phyloP scores from a whole-genome alignment of 2,329 filamentous ascomycete species.

The Arthrocladium fulminans region DNA sequence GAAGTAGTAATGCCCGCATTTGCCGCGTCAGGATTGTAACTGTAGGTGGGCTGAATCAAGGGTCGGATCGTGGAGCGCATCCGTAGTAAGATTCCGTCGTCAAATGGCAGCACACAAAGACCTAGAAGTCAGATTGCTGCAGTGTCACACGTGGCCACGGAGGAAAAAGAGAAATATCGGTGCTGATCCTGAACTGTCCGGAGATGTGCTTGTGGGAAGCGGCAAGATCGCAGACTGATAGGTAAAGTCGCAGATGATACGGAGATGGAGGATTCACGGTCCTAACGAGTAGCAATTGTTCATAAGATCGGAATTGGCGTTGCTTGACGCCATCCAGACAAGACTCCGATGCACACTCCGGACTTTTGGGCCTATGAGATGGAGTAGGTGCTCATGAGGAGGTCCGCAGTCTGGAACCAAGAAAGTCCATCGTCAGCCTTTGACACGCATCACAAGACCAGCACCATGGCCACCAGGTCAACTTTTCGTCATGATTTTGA shows the following conservation, averaged over 20 bases:
- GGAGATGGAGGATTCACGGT: background rate
- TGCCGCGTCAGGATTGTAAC: background rate
- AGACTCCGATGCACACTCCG: background rate
- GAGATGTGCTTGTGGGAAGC: background rate
- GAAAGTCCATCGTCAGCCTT: background rate
- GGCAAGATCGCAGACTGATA: background rate
- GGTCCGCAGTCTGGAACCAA: background rate
- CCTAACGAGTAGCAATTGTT: background rate
- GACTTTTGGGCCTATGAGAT: constrained; percentile 1
- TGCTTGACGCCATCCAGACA: background rate
- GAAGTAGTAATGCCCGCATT: background rate
- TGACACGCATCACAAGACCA: background rate
- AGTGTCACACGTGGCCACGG: background rate
- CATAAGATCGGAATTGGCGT: background rate
- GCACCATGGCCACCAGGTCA: background rate
- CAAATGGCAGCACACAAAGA: background rate
- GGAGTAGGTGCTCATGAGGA: background rate
- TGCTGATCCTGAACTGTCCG: background rate
- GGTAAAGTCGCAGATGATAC: background rate
- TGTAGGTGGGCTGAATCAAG: background rate
- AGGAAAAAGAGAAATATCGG: background rate
- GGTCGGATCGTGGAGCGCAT: background rate
- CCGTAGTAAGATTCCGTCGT: background rate
- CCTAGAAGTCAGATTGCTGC: background rate
- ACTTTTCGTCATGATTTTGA: too few species aligned